Conservation (phyloP, 1,284 basidiomycete genomes). For the Moniliophthora roreri region DNA sequence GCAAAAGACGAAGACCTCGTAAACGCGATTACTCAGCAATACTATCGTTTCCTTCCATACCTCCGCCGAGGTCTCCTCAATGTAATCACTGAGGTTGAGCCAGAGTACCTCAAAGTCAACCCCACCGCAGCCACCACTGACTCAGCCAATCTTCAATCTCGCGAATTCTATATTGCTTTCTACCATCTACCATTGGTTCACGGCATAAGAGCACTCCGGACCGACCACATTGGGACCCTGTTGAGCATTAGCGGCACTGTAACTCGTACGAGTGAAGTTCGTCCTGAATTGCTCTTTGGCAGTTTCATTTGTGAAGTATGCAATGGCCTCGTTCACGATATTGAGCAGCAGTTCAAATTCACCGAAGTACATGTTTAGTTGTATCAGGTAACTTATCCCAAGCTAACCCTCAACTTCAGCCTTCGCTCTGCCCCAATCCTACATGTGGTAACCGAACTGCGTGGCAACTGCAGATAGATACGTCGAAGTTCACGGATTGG, state of each 20-base stretch:
- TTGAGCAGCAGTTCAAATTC: constrained; percentile 99
- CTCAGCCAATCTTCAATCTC: constrained; percentile 84
- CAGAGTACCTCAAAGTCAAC: constrained; percentile 93
- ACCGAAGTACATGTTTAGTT: constrained; percentile 81
- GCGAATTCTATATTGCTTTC: constrained; percentile 96
- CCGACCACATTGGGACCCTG: constrained; percentile 90
- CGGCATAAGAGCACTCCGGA: constrained; percentile 94
- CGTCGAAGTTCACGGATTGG: constrained; percentile 98
- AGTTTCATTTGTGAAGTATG: constrained; percentile 94
- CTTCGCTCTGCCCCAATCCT: constrained; percentile 90
- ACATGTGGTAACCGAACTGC: constrained; percentile 88
- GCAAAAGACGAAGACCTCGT: constrained; percentile 91
- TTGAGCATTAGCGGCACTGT: constrained; percentile 96
- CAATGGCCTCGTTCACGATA: constrained; percentile 84
- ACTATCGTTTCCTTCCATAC: constrained; percentile 96
- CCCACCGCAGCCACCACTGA: constrained; percentile 75
- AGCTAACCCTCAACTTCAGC: constrained; percentile 44
- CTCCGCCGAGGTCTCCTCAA: constrained; percentile 89
- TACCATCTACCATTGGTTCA: constrained; percentile 94
- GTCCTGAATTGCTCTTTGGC: constrained; percentile 92
- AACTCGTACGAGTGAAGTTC: constrained; percentile 95
- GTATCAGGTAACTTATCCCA: not conserved
- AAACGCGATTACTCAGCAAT: constrained; percentile 90
- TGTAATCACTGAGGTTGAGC: constrained; percentile 85
- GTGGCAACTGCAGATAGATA: constrained; percentile 97